These are phyloP conservation scores for Chondrus crispus DNA, from an alignment of 23 red algal genomes.

Conservation along the genomic window DNA sequence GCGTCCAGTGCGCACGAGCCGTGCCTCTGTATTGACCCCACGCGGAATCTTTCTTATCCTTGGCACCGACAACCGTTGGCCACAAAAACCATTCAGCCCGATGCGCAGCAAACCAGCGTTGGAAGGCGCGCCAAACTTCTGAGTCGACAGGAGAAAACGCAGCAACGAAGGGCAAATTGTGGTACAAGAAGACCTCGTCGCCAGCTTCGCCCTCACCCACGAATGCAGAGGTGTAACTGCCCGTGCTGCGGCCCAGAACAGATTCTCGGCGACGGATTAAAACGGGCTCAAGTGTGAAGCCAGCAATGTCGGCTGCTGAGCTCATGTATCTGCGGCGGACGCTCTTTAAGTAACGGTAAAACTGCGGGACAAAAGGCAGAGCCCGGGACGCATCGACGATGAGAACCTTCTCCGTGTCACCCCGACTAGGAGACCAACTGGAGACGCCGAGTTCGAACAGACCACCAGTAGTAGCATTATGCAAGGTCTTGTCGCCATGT, in stretches of 20 bases:
- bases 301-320: constrained; percentile 20
- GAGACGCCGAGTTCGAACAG: constrained; percentile 33
- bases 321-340: not conserved
- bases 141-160: not conserved
- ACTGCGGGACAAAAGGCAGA: not conserved
- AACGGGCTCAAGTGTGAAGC: constrained; percentile 25
- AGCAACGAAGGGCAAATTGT: constrained; percentile 1
- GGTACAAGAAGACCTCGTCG: constrained; percentile 36
- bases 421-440: constrained; percentile 32
- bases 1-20: constrained; percentile 61
- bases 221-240: not conserved
- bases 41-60: constrained; percentile 43
- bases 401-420: not conserved
- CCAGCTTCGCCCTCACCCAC: not conserved
- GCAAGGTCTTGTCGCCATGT: constrained; percentile 8
- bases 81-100: constrained; percentile 72
- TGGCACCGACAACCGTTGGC: constrained; percentile 50
- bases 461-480: constrained; percentile 34
- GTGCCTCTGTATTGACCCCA: constrained; percentile 40
- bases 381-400: constrained; percentile 39
- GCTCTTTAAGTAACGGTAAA: constrained; percentile 26
- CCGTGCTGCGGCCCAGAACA: not conserved
- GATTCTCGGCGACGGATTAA: not conserved
- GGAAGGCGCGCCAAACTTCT: constrained; percentile 54
- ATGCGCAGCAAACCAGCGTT: constrained; percentile 53